Evolutionary conservation across 176 grass and related monocot genomes (phyloP).

Genomic region (Coix lacrymajobi): DNA sequence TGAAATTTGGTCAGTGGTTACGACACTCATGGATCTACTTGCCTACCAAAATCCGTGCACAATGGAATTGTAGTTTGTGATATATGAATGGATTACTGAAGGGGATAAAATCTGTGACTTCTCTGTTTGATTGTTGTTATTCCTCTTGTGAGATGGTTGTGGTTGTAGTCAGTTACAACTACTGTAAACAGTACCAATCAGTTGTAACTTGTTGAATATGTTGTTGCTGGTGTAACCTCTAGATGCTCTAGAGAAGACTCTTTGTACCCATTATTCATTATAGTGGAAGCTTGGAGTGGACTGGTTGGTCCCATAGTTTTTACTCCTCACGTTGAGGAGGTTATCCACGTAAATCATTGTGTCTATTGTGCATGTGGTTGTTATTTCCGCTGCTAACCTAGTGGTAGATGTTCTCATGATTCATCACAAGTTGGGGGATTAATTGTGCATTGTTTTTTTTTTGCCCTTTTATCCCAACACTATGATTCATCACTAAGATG

Average conservation of each 20-base stretch:
- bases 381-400: no score
- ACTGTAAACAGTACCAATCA: no score
- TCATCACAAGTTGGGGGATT: no score
- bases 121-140: not conserved
- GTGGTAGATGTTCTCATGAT: no score
- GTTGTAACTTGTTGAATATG: not conserved
- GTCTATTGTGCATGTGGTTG: no score
- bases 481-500: no score
- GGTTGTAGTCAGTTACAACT: no score
- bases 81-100: not conserved
- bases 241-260: not conserved
- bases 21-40: not conserved
- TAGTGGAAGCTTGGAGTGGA: not conserved
- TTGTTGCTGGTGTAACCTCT: not conserved
- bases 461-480: no score
- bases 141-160: not conserved
- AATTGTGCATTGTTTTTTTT: no score
- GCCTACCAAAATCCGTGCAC: not conserved
- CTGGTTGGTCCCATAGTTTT: not conserved
- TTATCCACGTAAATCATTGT: no score
- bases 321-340: no score
- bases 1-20: not conserved
- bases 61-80: not conserved
- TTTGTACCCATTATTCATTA: not conserved
- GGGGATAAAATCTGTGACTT: no score